Evolutionary conservation across 441 rosid species (phyloP).

Genomic region (Pelargonium myrrhifolium): DNA sequence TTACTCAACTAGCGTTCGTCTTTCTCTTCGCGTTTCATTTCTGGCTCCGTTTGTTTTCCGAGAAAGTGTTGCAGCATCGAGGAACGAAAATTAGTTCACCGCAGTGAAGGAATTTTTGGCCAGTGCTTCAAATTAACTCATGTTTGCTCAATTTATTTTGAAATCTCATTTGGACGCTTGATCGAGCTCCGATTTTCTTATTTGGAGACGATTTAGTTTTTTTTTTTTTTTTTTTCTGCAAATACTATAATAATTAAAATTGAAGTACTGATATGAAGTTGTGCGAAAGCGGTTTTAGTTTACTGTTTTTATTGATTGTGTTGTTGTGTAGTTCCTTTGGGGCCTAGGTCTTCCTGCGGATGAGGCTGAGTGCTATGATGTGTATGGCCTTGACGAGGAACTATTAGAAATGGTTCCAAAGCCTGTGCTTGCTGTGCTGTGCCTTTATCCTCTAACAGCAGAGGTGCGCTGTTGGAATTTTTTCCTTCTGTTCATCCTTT

Average conservation of each 20-base stretch:
- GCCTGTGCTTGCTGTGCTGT: conserved; percentile 84
- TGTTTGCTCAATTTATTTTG: neutral
- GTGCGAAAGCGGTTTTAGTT: too few relatives aligned
- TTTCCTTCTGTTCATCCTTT: neutral
- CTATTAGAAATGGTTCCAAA: conserved; percentile 80
- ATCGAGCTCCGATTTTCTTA: neutral
- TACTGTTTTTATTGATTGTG: neutral
- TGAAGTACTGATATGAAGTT: neutral
- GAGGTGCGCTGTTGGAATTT: conserved; percentile 33
- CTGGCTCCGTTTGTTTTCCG: too few relatives aligned
- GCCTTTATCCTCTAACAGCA: conserved; percentile 69
- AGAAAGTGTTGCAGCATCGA: too few relatives aligned
- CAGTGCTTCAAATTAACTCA: too few relatives aligned
- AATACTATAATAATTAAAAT: too few relatives aligned
- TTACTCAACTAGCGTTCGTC: neutral
- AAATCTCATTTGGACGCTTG: neutral
- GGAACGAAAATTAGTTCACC: neutral
- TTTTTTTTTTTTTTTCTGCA: too few relatives aligned
- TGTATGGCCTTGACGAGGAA: conserved; percentile 79
- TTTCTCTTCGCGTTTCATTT: neutral
- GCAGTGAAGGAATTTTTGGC: neutral
- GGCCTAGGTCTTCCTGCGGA: conserved; percentile 62
- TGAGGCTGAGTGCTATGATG: conserved; percentile 79
- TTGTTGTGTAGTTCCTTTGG: conserved; percentile 61
- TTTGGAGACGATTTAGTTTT: neutral